Conservation (phyloP, 2,329 filamentous ascomycete genomes). For the Monosporascus cannonballus region DNA sequence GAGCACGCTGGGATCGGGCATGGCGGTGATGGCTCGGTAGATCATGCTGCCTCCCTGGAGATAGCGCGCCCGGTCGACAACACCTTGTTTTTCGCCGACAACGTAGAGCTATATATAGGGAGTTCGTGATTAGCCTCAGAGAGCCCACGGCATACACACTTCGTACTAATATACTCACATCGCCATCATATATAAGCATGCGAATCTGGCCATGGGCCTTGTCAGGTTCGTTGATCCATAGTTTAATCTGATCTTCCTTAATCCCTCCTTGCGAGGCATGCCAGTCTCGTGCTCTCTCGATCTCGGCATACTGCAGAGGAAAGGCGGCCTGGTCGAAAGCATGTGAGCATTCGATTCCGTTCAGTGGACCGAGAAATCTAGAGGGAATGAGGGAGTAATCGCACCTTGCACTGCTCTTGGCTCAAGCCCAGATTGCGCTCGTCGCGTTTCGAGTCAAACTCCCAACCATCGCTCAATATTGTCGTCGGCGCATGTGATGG, state of each 20-base stretch:
- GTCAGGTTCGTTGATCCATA: slow-evolving; percentile 14
- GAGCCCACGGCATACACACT: neutral
- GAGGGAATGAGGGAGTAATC: neutral
- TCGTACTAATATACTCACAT: neutral
- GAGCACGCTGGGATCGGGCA: slow-evolving; percentile 30
- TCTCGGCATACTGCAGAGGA: slow-evolving; percentile 18
- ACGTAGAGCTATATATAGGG: neutral
- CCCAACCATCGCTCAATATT: neutral
- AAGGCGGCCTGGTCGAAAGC: slow-evolving; percentile 10
- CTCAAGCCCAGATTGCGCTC: slow-evolving; percentile 16
- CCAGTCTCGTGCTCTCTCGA: slow-evolving; percentile 13
- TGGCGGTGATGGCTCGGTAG: slow-evolving; percentile 39
- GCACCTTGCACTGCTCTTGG: slow-evolving; percentile 14
- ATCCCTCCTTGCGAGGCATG: slow-evolving; percentile 4
- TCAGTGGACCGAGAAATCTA: neutral
- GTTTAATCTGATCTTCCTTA: slow-evolving; percentile 10
- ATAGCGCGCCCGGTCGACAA: slow-evolving; percentile 1
- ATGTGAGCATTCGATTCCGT: neutral
- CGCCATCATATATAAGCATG: slow-evolving; percentile 29
- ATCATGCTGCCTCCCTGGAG: slow-evolving; percentile 34
- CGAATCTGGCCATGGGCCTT: slow-evolving; percentile 22
- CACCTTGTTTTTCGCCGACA: slow-evolving; percentile 4
- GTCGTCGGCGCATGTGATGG: neutral
- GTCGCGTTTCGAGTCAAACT: slow-evolving; percentile 9
- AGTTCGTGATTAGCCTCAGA: neutral